Evolutionary conservation across 352 stramenopile genomes (phyloP).

Genomic region (Blastocystis sp.): DNA sequence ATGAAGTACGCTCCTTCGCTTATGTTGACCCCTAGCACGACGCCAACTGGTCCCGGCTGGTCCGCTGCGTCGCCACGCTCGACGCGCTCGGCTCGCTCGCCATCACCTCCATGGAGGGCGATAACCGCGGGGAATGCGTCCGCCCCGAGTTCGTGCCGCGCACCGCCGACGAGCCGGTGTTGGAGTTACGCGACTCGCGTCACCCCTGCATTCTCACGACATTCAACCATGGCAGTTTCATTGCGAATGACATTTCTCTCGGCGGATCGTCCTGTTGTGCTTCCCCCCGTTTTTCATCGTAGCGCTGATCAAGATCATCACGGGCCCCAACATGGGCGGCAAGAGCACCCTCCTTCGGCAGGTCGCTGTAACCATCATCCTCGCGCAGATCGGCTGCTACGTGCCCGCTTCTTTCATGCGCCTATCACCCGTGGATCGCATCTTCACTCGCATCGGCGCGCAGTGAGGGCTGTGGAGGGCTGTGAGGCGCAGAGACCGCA

Average conservation of each 20-base stretch:
- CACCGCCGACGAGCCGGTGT: conserved; percentile 73
- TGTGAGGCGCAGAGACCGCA: conserved; percentile 80
- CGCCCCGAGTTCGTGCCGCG: conserved; percentile 79
- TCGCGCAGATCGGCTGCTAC: conserved; percentile 98
- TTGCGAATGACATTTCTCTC: conserved; percentile 90
- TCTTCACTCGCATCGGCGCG: conserved; percentile 98
- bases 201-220: conserved; percentile 87
- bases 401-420: conserved; percentile 85
- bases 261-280: conserved; percentile 78
- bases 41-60: conserved; percentile 85
- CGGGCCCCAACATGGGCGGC: conserved; percentile 95
- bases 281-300: conserved; percentile 68
- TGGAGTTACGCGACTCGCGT: conserved; percentile 86
- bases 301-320: conserved; percentile 75
- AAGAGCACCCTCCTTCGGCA: conserved; percentile 96
- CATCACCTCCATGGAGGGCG: conserved; percentile 85
- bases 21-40: conserved; percentile 74
- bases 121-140: conserved; percentile 78
- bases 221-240: conserved; percentile 82
- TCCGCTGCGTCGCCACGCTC: conserved; percentile 86
- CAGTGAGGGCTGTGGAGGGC: conserved; percentile 72
- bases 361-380: conserved; percentile 92
- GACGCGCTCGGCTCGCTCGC: conserved; percentile 91
- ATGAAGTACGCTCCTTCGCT: conserved; percentile 75
- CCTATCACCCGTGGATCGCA: conserved; percentile 94